Evolutionary conservation across 108 stramenopile genomes (phyloP).

Genomic region (Skeletonema marinoi): DNA sequence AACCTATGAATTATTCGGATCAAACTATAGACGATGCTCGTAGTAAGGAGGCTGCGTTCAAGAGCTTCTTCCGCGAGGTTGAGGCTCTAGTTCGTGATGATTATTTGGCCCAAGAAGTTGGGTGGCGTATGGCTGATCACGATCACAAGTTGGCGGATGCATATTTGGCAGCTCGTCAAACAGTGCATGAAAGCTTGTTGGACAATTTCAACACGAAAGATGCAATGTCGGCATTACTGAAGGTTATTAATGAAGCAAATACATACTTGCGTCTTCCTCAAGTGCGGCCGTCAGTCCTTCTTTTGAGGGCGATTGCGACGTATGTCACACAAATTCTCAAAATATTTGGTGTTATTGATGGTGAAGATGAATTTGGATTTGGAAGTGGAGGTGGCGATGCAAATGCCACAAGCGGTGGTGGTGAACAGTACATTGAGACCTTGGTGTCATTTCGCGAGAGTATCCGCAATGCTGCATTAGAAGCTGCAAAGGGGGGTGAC

Average conservation of each 20-base stretch:
- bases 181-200: slow-evolving; percentile 76
- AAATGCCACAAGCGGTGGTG: slow-evolving; percentile 29
- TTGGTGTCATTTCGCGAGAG: slow-evolving; percentile 84
- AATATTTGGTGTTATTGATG: slow-evolving; percentile 87
- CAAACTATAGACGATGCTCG: slow-evolving; percentile 95
- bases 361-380: slow-evolving; percentile 86
- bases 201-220: slow-evolving; percentile 96
- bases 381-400: slow-evolving; percentile 42
- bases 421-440: slow-evolving; percentile 80
- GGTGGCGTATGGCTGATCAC: slow-evolving; percentile 61
- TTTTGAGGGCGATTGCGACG: slow-evolving; percentile 80
- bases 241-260: slow-evolving; percentile 83
- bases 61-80: slow-evolving; percentile 92
- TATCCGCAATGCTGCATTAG: slow-evolving; percentile 73
- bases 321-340: slow-evolving; percentile 89
- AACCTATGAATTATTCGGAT: slow-evolving; percentile 95
- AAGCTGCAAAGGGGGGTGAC: slow-evolving; percentile 55
- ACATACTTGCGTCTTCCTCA: slow-evolving; percentile 75
- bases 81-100: slow-evolving; percentile 84
- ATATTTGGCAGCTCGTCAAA: slow-evolving; percentile 50
- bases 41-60: slow-evolving; percentile 87
- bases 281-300: slow-evolving; percentile 49
- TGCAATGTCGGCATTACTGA: slow-evolving; percentile 77
- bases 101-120: slow-evolving; percentile 55
- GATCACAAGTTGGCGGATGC: slow-evolving; percentile 60